A percentile compares a stretch with the other conserved stretches of the same genome.
These are phyloP conservation scores for Fraxinus albicans DNA, from an alignment of 305 asterid genomes.

Conservation along the genomic window DNA sequence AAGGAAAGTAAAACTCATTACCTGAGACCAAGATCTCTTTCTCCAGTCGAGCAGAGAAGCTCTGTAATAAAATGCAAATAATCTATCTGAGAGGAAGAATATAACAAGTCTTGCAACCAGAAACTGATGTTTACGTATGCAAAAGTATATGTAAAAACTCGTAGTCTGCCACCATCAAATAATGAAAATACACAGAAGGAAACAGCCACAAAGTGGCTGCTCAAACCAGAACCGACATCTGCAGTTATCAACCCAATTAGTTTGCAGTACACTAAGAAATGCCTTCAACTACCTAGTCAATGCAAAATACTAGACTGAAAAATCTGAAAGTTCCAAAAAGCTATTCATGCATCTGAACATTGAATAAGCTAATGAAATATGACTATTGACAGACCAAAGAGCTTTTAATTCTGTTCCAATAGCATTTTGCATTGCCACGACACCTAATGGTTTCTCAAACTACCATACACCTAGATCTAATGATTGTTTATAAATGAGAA, in stretches of 20 bases:
- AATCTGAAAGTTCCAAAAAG: background rate
- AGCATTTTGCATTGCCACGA: background rate
- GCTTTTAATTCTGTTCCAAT: background rate
- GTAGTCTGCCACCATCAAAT: conserved; percentile 6
- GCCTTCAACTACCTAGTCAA: background rate
- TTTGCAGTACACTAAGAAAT: background rate
- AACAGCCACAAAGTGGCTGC: conserved; percentile 19
- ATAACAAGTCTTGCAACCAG: conserved; percentile 12
- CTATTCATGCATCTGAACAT: background rate
- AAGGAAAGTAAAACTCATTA: conserved; percentile 31
- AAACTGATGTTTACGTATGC: conserved; percentile 3
- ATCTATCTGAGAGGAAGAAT: conserved; percentile 15
- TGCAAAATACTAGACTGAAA: background rate
- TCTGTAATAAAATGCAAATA: conserved; percentile 46
- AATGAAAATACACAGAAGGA: background rate
- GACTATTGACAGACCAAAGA: conserved; percentile 7
- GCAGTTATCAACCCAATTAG: conserved; percentile 9
- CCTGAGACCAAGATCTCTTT: conserved; percentile 89
- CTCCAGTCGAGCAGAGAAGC: conserved; percentile 88
- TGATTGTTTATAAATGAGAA: background rate
- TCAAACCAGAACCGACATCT: conserved; percentile 18
- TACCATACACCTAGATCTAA: conserved; percentile 11
- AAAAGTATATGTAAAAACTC: background rate
- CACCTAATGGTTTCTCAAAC: background rate
- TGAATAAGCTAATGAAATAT: conserved; percentile 15